Percentiles rank a stretch among this genome's conserved stretches.
Evolutionary conservation across 805 yeast species (phyloP).

Genomic region (Maudiozyma barnettii): DNA sequence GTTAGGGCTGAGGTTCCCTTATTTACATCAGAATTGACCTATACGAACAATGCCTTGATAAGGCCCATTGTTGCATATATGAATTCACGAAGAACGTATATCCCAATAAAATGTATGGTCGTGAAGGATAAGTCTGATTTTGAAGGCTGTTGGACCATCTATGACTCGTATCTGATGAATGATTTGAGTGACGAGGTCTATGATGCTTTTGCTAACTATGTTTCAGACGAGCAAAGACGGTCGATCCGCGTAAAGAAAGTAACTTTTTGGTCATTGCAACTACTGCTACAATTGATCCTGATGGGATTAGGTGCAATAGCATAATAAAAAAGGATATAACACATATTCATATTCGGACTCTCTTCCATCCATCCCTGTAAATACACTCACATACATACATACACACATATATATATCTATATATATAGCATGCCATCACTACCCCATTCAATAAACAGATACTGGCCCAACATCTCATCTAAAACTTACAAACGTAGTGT

Average conservation of each 20-base stretch:
- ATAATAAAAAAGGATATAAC: constrained; percentile 16
- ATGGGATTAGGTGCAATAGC: constrained; percentile 75
- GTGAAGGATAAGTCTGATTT: constrained; percentile 74
- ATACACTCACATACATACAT: background rate
- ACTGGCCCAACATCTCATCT: too few relatives aligned
- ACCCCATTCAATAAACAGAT: too few relatives aligned
- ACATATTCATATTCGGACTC: too few relatives aligned
- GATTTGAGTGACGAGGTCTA: constrained; percentile 84
- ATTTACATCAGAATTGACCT: constrained; percentile 79
- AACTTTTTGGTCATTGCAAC: constrained; percentile 87
- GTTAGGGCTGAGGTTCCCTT: constrained; percentile 86
- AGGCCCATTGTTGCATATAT: constrained; percentile 94
- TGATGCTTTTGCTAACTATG: constrained; percentile 81
- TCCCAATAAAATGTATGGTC: constrained; percentile 76
- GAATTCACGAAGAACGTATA: constrained; percentile 79
- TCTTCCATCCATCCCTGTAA: background rate
- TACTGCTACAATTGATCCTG: constrained; percentile 68
- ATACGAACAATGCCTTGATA: constrained; percentile 82
- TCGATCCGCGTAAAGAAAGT: constrained; percentile 67
- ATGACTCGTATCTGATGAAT: constrained; percentile 84
- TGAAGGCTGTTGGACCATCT: constrained; percentile 93
- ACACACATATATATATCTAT: too few relatives aligned
- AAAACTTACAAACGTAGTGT: too few relatives aligned
- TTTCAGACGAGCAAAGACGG: constrained; percentile 75
- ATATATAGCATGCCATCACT: too few relatives aligned